Evolutionary conservation across 768 basidiomycete genomes (phyloP), one percentile per base, ranked within the genome.

Genomic region (Mycena epipterygia): DNA sequence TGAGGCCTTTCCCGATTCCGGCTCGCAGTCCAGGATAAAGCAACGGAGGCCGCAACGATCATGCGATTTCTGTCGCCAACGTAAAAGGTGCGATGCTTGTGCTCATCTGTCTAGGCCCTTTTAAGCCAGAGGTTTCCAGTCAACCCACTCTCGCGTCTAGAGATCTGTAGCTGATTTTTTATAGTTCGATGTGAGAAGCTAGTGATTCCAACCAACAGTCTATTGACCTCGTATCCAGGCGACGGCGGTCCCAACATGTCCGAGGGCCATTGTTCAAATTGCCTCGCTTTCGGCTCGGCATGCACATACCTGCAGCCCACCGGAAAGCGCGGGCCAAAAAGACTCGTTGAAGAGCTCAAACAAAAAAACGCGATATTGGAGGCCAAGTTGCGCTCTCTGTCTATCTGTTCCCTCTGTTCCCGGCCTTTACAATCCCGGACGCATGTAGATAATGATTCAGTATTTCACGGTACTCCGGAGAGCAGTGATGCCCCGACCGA

Each of bases 161-260:
- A 41, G 35, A 14, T 37, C 19, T 48, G 53, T 17, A 9, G n/a
- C 37, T 42, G 41, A 52, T 27, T 65, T 29, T n/a, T 25, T 2
- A 11, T 14, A 70, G 68, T 70, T 56, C 68, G 68, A 56, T 70
- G 68, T 64, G 29, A 70, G 68, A 33, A 5, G 4, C 21, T 6
- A 44, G 5, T 12, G 5, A 55, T 30, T 53, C n/a, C 51, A 12
- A 13, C 29, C n/a, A n/a, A n/a, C 17, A 32, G 30, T 14, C 16
- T 17, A 25, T 53, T 52, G 19, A 39, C 23, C 4, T 35, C n/a
- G 13, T 9, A 35, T 23, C 5, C 19, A 70, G 69, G 69, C 51
- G 70, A 72, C 16, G 71, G 71, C 3, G n/a, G n/a, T n/a, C 48
- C 46, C 29, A 35, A 52, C 2, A 66, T 21, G 8, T n/a, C 55